Conservation (phyloP, 495 filamentous ascomycete species). For the Daldinia grandis region DNA sequence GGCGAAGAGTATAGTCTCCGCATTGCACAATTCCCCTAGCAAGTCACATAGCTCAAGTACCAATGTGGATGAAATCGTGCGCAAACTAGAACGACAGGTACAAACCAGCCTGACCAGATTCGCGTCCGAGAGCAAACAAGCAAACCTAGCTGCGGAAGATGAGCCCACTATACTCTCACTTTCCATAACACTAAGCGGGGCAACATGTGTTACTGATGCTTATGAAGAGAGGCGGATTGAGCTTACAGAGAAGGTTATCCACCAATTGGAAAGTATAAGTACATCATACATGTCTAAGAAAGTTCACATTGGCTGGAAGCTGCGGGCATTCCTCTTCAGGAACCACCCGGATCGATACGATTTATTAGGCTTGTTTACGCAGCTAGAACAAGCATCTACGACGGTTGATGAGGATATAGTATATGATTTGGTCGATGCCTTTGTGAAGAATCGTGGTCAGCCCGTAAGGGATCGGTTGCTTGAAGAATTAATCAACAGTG, state of each 20-base stretch:
- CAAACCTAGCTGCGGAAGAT: slow-evolving; percentile 1
- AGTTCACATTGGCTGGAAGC: slow-evolving; percentile 48
- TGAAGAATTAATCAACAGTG: slow-evolving; percentile 31
- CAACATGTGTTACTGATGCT: slow-evolving; percentile 16
- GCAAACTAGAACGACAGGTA: slow-evolving; percentile 34
- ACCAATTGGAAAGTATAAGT: slow-evolving; percentile 43
- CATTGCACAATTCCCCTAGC: slow-evolving; percentile 18
- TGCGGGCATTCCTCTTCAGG: slow-evolving; percentile 50
- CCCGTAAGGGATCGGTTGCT: slow-evolving; percentile 28
- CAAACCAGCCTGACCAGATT: slow-evolving; percentile 21
- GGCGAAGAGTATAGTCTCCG: slow-evolving; percentile 31
- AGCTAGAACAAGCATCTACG: slow-evolving; percentile 32
- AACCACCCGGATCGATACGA: slow-evolving; percentile 40
- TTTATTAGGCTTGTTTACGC: slow-evolving; percentile 12
- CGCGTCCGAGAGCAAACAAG: slow-evolving; percentile 20
- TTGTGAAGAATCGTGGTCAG: slow-evolving; percentile 21
- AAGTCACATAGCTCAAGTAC: slow-evolving; percentile 18
- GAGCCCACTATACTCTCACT: slow-evolving; percentile 16
- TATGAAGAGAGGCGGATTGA: slow-evolving; percentile 10
- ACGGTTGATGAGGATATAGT: slow-evolving; percentile 37
- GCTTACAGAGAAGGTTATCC: slow-evolving; percentile 27
- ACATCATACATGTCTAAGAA: slow-evolving; percentile 41
- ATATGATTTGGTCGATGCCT: slow-evolving; percentile 40
- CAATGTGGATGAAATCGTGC: slow-evolving; percentile 15
- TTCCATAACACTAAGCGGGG: slow-evolving; percentile 33